Conservation (phyloP, 768 basidiomycete genomes). For the Russula vinacea region DNA sequence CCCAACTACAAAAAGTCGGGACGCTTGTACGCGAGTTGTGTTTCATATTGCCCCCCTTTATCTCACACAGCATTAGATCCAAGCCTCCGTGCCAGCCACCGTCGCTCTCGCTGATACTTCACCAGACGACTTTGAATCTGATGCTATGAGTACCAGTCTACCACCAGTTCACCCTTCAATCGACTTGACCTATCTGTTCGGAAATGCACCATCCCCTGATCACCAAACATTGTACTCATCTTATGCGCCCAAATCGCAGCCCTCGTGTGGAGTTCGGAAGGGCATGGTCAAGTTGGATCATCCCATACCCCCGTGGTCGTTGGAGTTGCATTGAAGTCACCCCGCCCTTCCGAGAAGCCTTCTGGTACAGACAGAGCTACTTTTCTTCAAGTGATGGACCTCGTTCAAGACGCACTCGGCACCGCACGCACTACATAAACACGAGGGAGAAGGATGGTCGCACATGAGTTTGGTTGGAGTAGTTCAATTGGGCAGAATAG, state of each 20-base stretch:
- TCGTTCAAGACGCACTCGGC: slow-evolving; percentile 39
- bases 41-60: slow-evolving; percentile 9
- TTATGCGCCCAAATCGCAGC: slow-evolving; percentile 88
- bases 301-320: slow-evolving; percentile 24
- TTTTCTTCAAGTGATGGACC: slow-evolving; percentile 46
- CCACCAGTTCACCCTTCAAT: slow-evolving; percentile 69
- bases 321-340: slow-evolving; percentile 41
- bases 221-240: slow-evolving; percentile 70
- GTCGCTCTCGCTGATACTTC: slow-evolving; percentile 46
- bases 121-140: slow-evolving; percentile 39
- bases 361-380: slow-evolving; percentile 41
- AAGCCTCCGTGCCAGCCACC: slow-evolving; percentile 70
- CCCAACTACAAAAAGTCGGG: slow-evolving; percentile 89
- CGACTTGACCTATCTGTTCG: slow-evolving; percentile 74
- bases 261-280: slow-evolving; percentile 64
- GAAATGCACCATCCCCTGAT: slow-evolving; percentile 65
- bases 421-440: not conserved
- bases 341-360: slow-evolving; percentile 71
- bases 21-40: slow-evolving; percentile 54
- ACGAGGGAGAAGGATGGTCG: not conserved
- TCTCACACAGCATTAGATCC: slow-evolving; percentile 52
- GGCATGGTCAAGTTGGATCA: slow-evolving; percentile 37
- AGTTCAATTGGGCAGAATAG: not conserved
- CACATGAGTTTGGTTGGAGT: not conserved
- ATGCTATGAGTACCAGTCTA: slow-evolving; percentile 38